Percentiles rank a stretch among this genome's conserved stretches.
Conservation (phyloP, 495 filamentous ascomycete species). For the Penicillium goetzii region DNA sequence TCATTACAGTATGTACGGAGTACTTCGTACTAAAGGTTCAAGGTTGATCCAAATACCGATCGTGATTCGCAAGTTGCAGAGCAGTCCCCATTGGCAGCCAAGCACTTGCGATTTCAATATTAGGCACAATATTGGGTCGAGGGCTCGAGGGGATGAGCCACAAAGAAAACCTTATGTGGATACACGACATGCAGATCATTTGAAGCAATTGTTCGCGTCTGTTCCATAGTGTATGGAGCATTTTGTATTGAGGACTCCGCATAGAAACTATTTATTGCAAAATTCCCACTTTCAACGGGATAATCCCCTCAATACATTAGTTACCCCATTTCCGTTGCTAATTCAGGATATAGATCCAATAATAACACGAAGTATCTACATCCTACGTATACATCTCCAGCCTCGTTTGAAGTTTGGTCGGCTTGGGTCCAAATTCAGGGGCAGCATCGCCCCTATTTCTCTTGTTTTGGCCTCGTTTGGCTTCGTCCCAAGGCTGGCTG, state of each 20-base stretch:
- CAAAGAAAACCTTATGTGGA: slow-evolving; percentile 1
- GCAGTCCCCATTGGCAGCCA: neutral
- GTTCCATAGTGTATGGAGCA: neutral
- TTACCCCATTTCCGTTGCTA: neutral
- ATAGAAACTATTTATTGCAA: too few species aligned
- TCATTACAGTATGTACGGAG: neutral
- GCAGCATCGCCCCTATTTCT: slow-evolving; percentile 2
- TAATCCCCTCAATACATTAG: neutral
- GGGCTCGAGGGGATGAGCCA: neutral
- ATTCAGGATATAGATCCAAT: neutral
- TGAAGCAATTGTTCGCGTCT: neutral
- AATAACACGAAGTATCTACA: neutral
- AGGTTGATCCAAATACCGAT: neutral
- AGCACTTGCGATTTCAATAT: neutral
- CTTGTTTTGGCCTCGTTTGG: neutral
- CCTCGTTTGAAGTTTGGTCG: neutral
- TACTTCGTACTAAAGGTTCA: neutral
- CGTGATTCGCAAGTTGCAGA: neutral
- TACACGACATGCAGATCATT: neutral
- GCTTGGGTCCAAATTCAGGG: slow-evolving; percentile 3
- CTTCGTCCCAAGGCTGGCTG: neutral
- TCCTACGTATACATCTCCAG: neutral
- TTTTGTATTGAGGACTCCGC: too few species aligned
- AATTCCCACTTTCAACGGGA: neutral
- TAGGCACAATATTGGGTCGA: slow-evolving; percentile 5